Evolutionary conservation across 2,329 filamentous ascomycete genomes (phyloP).

Genomic region (Aureobasidium sp.): DNA sequence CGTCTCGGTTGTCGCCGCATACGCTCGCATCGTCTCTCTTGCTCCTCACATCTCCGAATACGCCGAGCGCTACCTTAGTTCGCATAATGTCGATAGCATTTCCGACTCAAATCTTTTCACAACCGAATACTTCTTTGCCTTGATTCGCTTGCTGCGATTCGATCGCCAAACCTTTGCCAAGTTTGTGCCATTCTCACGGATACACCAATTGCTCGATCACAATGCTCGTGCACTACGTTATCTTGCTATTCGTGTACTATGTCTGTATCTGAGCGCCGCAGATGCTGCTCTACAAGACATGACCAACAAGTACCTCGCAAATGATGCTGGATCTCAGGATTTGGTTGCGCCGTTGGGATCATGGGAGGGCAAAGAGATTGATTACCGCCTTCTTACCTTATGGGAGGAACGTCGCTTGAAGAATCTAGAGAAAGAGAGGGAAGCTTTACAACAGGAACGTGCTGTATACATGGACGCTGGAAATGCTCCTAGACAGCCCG

Average conservation of each 20-base stretch:
- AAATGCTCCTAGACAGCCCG: background rate
- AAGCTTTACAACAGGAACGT: conserved; percentile 1
- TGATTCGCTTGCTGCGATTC: conserved; percentile 74
- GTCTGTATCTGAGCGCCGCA: conserved; percentile 68
- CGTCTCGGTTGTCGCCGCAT: conserved; percentile 55
- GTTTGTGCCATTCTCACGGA: conserved; percentile 57
- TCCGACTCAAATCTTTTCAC: conserved; percentile 16
- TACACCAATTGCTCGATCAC: conserved; percentile 63
- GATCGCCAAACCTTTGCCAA: conserved; percentile 62
- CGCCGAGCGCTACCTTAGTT: conserved; percentile 45
- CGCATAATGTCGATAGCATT: conserved; percentile 4
- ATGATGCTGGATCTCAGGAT: background rate
- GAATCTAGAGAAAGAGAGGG: conserved; percentile 18
- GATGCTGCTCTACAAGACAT: conserved; percentile 72
- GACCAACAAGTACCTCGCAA: conserved; percentile 16
- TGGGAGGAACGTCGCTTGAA: conserved; percentile 56
- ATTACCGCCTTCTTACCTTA: conserved; percentile 66
- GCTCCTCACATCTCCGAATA: conserved; percentile 72
- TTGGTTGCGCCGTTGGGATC: conserved; percentile 46
- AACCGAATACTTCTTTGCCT: conserved; percentile 50
- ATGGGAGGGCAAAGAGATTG: conserved; percentile 69
- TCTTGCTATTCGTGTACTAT: conserved; percentile 74
- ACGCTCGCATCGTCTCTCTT: conserved; percentile 74
- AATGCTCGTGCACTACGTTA: conserved; percentile 60
- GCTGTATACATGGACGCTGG: background rate